phyloP scores from a whole-genome alignment of 2,329 filamentous ascomycete genomes.

The Alternaria triticimaculans region DNA sequence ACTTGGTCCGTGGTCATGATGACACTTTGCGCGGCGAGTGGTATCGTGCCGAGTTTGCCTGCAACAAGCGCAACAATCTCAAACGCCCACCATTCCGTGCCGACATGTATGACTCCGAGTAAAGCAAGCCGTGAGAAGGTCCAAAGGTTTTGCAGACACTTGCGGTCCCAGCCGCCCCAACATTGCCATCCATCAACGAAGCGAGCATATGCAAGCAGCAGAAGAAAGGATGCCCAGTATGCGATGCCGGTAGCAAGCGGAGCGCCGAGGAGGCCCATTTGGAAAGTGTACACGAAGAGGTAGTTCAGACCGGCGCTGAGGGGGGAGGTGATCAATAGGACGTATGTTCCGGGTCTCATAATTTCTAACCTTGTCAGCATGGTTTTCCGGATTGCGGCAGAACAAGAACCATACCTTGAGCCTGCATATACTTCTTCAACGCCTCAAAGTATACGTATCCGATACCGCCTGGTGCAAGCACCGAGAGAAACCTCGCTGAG shows the following conservation, averaged over 20 bases:
- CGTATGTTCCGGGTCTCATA: constrained; percentile 69
- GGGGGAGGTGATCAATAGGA: constrained; percentile 66
- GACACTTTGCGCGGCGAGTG: constrained; percentile 82
- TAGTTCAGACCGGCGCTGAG: constrained; percentile 66
- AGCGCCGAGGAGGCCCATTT: constrained; percentile 76
- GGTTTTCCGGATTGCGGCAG: accelerated
- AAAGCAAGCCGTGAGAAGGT: constrained; percentile 77
- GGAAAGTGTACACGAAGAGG: constrained; percentile 75
- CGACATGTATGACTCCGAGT: constrained; percentile 81
- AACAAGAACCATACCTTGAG: constrained; percentile 55
- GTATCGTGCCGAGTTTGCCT: constrained; percentile 77
- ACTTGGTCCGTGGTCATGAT: constrained; percentile 91
- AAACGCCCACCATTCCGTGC: constrained; percentile 94
- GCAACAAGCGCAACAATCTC: constrained; percentile 87
- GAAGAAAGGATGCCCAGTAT: constrained; percentile 83
- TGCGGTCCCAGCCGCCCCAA: constrained; percentile 76
- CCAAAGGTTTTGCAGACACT: constrained; percentile 69
- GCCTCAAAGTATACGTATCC: constrained; percentile 89
- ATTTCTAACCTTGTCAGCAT: constrained; percentile 55
- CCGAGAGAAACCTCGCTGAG: constrained; percentile 74
- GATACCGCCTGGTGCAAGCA: constrained; percentile 79
- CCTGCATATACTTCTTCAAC: constrained; percentile 68
- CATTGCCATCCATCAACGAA: constrained; percentile 75
- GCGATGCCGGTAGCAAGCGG: constrained; percentile 82
- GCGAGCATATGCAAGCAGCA: constrained; percentile 75